Evolutionary conservation across 164 flowering plant species (phyloP), one percentile per base, ranked within the genome.

Genomic region (Stephania yunnanensis): DNA sequence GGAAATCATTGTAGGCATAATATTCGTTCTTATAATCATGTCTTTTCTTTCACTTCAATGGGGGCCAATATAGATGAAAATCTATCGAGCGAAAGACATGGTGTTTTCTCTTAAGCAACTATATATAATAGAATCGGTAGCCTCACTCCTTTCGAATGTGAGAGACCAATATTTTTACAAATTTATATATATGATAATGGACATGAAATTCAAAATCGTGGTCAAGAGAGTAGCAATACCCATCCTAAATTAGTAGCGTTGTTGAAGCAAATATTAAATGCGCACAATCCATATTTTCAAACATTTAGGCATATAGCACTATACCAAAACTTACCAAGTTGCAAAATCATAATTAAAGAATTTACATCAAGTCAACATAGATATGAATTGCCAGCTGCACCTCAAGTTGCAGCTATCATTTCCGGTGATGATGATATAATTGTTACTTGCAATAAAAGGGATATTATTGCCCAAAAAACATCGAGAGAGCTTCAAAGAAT

Each of bases 401-500:
- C 71, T 1, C 77, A 74, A 74, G 71, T 74, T 3, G 71, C 46
- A 12, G 71, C 42, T 36, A 36, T 36, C 48, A 12, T 15, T 74
- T 6, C 10, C 42, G 25, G n/a, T 52, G 64, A 53, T 4, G 46
- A 20, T 46, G 70, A 45, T 6, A 11, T 45, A 9, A 4, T 1
- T 4, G 45, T 6, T 2, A 12, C 17, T 13, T 68, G 13, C 17
- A 11, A 67, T 42, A 25, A 9, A 46, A 74, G 77, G 46, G 42
- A 73, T 46, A 73, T 73, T 17, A 68, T 74, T 46, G 50, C 68
- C 6, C n/a, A 67, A 46, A 67, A 22, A 15, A 11, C 1, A 29
- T n/a, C n/a, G 4, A 66, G 71, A 15, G 22, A 68, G 8, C 22
- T 68, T 5, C 22, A 25, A 17, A 48, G 42, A 30, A 8, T 75